Evolutionary conservation across 2,329 filamentous ascomycete species (phyloP).

Genomic region (Colletotrichum sp.): DNA sequence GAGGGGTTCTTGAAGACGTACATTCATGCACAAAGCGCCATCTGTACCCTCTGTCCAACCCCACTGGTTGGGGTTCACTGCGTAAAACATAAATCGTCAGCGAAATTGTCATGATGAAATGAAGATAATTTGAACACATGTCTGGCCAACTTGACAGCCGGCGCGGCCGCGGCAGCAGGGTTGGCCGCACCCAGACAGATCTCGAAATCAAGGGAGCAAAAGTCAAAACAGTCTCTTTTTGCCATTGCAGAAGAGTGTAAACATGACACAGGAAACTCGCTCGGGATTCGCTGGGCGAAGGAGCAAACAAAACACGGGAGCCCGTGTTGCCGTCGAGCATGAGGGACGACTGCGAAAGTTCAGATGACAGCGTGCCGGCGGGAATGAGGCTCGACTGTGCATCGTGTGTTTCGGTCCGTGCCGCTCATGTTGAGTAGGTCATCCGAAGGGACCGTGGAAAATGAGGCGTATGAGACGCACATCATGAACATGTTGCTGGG

Average conservation of each 20-base stretch:
- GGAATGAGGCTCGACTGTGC: neutral
- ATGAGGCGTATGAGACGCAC: neutral
- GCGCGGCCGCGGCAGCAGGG: neutral
- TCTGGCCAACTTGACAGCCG: neutral
- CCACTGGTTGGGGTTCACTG: constrained; percentile 64
- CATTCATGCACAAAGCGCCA: constrained; percentile 56
- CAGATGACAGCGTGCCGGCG: neutral
- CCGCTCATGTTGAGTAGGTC: neutral
- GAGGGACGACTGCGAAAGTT: neutral
- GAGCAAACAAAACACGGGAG: constrained; percentile 1
- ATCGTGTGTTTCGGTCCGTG: constrained; percentile 9
- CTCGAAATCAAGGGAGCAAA: constrained; percentile 17
- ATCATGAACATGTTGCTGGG: neutral
- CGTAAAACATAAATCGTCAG: constrained; percentile 1
- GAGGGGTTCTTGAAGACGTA: constrained; percentile 36
- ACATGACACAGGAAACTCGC: neutral
- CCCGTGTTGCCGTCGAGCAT: neutral
- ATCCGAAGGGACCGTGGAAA: neutral
- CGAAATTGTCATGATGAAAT: neutral
- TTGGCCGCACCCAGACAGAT: neutral
- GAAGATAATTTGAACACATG: neutral
- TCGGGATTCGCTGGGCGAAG: neutral
- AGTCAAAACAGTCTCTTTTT: neutral
- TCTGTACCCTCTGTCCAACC: constrained; percentile 41
- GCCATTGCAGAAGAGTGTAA: neutral